phyloP scores from a whole-genome alignment of 352 stramenopile species.

The Phytophthora fragariaefolia region DNA sequence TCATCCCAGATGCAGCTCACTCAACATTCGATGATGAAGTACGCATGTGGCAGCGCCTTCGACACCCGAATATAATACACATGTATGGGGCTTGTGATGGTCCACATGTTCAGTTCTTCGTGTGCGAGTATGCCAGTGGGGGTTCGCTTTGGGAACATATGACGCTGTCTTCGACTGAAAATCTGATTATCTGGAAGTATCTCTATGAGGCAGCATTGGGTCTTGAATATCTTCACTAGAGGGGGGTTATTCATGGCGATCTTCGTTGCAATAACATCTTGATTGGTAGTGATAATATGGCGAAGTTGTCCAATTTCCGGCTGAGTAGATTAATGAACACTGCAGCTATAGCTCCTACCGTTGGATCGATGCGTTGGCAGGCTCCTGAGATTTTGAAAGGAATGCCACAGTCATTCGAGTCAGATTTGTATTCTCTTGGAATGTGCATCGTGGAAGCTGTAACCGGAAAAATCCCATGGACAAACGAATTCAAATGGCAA shows the following conservation, averaged over 20 bases:
- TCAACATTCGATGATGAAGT: neutral
- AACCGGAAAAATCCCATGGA: slow-evolving; percentile 5
- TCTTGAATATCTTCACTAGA: slow-evolving; percentile 15
- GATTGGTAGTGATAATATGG: slow-evolving; percentile 20
- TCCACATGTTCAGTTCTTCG: slow-evolving; percentile 6
- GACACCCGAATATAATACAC: neutral
- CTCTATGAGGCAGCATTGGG: slow-evolving; percentile 13
- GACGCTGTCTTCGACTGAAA: neutral
- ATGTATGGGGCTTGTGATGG: neutral
- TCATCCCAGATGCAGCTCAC: neutral
- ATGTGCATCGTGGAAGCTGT: slow-evolving; percentile 30
- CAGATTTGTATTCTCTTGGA: slow-evolving; percentile 23
- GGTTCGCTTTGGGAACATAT: slow-evolving; percentile 7
- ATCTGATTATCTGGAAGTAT: neutral
- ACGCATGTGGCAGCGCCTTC: neutral
- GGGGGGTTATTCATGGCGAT: slow-evolving; percentile 24
- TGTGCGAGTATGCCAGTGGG: neutral
- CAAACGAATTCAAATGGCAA: neutral
- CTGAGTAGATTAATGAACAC: neutral
- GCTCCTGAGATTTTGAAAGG: slow-evolving; percentile 17
- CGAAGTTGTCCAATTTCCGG: slow-evolving; percentile 40
- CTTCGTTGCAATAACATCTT: slow-evolving; percentile 43
- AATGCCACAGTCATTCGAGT: neutral
- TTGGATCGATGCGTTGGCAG: slow-evolving; percentile 13
- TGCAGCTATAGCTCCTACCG: neutral